Base-by-base conservation (phyloP, 2,329 filamentous ascomycete genomes). In the Rutstroemia sp. region DNA sequence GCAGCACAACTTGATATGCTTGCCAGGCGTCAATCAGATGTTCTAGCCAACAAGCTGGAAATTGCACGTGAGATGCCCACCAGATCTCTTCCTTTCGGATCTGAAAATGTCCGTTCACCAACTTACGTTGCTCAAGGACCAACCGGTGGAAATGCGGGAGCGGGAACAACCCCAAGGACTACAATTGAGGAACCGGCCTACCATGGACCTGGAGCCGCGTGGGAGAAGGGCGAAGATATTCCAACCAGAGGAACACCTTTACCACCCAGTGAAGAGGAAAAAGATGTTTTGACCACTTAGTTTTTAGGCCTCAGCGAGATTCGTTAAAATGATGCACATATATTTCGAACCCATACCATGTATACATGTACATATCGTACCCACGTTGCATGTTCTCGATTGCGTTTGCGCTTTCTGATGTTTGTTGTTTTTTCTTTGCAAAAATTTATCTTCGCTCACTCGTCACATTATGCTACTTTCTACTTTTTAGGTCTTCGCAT, bases 1-100 rank as follows among this genome's bases (percentile, higher is more conserved):
- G 73, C 78, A 65, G 79, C 74, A 60, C 84, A 85, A 72, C 80
- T 92, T 65, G 83, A 87, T 70, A 83, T 86, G 71, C 77, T 91
- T 61, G 84, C 81, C 58, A 77, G 78, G 67, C 79, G 83, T 66
- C 86, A 90, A 72, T 82, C 80, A 54, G 80, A 85, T 63, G 75
- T 80, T 55, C 72, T 89, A 63, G 73, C 82, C 56, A 73, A 76
- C 66, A 80, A 74, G 67, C 73, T 85, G 25, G 75, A 70, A 67
- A 34, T 68, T 68, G 56, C 55, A 58, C 63, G 59, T 25, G 67
- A 77, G 53, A 75, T 82, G 41, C 78, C 80, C 46, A 70, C 71
- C 52, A 73, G 79, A 54, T 66, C 75, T 54, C 65, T 81, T 41
- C 79, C 79, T 27, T 80, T 76, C 66, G 78, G 80, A 53, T 81